A percentile compares a stretch with the other conserved stretches of the same genome.
Evolutionary conservation across 1,284 basidiomycete genomes (phyloP).

Genomic region (Puccinia brachypodii): DNA sequence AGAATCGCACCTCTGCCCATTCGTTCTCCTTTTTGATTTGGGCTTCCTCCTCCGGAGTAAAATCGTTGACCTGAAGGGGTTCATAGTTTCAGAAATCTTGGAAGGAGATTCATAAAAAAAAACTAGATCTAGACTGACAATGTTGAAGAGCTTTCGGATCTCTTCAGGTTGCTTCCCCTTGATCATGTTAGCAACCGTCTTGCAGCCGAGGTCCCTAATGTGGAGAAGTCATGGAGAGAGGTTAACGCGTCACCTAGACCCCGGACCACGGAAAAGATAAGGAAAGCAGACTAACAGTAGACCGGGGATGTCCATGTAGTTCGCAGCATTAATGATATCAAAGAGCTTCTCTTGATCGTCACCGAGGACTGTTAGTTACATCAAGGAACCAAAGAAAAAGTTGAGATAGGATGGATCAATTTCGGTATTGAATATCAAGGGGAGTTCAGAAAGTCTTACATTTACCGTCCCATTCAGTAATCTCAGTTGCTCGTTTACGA

Average conservation of each 20-base stretch:
- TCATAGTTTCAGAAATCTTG: neutral
- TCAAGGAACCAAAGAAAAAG: neutral
- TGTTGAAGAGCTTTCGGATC: slow-evolving; percentile 91
- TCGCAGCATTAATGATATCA: slow-evolving; percentile 98
- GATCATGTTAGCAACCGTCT: slow-evolving; percentile 99
- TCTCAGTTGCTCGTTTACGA: slow-evolving; percentile 93
- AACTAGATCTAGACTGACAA: slow-evolving; percentile 53
- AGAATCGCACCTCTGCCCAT: slow-evolving; percentile 61
- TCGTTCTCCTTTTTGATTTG: slow-evolving; percentile 99
- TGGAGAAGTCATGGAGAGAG: neutral
- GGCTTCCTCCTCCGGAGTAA: slow-evolving; percentile 98
- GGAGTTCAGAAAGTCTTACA: slow-evolving; percentile 34
- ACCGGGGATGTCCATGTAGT: slow-evolving; percentile 99
- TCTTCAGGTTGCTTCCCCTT: slow-evolving; percentile 96
- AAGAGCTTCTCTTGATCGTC: slow-evolving; percentile 69
- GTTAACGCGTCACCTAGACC: too few species aligned
- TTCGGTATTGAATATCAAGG: too few species aligned
- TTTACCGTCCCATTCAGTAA: slow-evolving; percentile 98
- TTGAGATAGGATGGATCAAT: neutral
- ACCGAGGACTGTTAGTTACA: slow-evolving; percentile 50
- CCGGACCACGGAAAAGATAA: neutral
- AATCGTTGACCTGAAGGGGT: slow-evolving; percentile 70
- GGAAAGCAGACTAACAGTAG: slow-evolving; percentile 70
- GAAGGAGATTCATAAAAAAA: neutral
- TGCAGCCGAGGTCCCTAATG: slow-evolving; percentile 94